Evolutionary conservation across 257 asterid genomes (phyloP).

Genomic region (Solanum medicagineum): DNA sequence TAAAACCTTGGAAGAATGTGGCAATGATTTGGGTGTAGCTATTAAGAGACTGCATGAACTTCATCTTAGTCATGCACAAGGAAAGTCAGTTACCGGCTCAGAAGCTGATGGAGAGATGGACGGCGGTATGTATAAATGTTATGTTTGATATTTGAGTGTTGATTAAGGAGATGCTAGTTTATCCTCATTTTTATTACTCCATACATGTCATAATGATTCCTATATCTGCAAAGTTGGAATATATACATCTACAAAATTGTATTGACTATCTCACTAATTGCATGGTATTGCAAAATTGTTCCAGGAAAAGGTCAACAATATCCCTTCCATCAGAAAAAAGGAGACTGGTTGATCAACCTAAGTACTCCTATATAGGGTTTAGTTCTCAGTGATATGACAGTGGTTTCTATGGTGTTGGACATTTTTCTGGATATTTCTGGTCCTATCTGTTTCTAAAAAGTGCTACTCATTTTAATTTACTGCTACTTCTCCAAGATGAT

Average conservation of each 20-base stretch:
- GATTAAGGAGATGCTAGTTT: not conserved
- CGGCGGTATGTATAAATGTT: constrained; percentile 19
- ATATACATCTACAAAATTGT: not conserved
- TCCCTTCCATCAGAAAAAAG: not conserved
- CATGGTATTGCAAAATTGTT: not conserved
- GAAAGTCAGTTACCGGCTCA: constrained; percentile 14
- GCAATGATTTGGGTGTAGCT: constrained; percentile 44
- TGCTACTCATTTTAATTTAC: not conserved
- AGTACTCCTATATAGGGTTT: not conserved
- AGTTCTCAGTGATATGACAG: not conserved
- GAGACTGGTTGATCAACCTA: not conserved
- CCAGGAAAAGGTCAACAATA: not conserved
- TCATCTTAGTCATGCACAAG: constrained; percentile 20
- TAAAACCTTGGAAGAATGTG: constrained; percentile 44
- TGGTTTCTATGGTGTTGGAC: not conserved
- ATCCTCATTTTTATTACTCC: not conserved
- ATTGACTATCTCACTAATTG: not conserved
- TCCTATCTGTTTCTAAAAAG: not conserved
- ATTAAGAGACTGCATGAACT: constrained; percentile 37
- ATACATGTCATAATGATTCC: not conserved
- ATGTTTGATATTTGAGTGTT: not conserved
- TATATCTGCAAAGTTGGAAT: not conserved
- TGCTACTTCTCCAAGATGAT: not conserved
- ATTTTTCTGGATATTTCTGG: not conserved
- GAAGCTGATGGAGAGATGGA: constrained; percentile 22